Evolutionary conservation across 2,329 filamentous ascomycete species (phyloP), one percentile per base, ranked within the genome.

Genomic region (Fusarium brevicatenulatum): DNA sequence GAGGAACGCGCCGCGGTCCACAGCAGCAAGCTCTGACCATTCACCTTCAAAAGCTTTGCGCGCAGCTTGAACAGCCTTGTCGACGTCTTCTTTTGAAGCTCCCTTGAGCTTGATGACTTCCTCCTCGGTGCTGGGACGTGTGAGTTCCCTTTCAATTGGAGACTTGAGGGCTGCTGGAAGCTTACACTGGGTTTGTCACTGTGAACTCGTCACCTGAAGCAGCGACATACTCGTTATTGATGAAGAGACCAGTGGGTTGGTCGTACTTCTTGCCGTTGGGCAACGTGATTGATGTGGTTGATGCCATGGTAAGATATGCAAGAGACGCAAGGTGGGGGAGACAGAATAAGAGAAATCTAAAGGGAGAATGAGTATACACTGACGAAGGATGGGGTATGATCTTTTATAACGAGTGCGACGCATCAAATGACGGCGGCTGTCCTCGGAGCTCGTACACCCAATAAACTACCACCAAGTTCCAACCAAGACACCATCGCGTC

Each of bases 231-330:
- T 77, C 65, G 19, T 78, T 78, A 46, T 77, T 73, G 46, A 79
- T 79, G 58, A 79, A 79, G 21, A 79, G 69, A 36, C 77, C 77
- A 1, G 74, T 77, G 2, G 78, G 78, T 34, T 79, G 77, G 85
- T 91, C 78, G 73, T 79, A 81, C 37, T 70, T 77, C 9, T 75
- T 70, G 57, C 78, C 78, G 18, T 80, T 79, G 42, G 78, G 77
- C 61, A 77, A 53, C 9, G 71, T 63, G 32, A 77, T 71, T 39
- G 68, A 50, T 7, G 67, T 68, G 37, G 71, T 54, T 32, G 74
- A 75, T 25, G 70, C 54, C 73, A 75, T 73, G 32, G 10, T 28
- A 18, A 21, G 30, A 44, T 44, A 53, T 32, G 3, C 19, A 21
- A 55, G 25, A 47, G 15, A 36, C 13, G 8, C 5, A 2, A 4